phyloP scores from a whole-genome alignment of 1,139 yeast genomes.

The Debaryomyces nepalensis region DNA sequence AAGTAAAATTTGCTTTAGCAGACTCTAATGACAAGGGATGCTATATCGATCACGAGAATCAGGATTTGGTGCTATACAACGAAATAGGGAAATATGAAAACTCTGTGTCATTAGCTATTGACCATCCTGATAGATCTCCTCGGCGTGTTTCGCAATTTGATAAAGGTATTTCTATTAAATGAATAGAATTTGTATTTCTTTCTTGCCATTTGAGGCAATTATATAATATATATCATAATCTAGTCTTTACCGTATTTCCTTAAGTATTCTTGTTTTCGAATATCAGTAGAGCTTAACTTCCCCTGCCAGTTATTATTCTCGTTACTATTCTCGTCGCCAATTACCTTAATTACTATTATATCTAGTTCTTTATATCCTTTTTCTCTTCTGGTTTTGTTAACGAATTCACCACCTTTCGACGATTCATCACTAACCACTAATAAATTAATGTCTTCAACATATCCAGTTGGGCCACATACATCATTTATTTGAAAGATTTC shows the following conservation, averaged over 20 bases:
- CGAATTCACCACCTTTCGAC: conserved; percentile 68
- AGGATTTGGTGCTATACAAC: conserved; percentile 58
- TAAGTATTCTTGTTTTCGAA: conserved; percentile 31
- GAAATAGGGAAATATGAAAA: conserved; percentile 52
- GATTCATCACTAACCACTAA: conserved; percentile 85
- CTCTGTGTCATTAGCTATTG: conserved; percentile 65
- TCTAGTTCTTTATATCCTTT: conserved; percentile 58
- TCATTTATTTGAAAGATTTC: conserved; percentile 68
- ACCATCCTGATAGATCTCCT: conserved; percentile 78
- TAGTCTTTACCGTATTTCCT: conserved; percentile 8
- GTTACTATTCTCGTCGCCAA: conserved; percentile 59
- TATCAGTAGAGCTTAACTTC: conserved; percentile 82
- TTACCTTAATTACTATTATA: conserved; percentile 66
- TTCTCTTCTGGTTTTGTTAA: conserved; percentile 65
- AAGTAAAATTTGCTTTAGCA: conserved; percentile 67
- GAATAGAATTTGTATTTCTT: conserved; percentile 12
- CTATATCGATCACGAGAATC: conserved; percentile 57
- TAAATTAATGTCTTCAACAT: conserved; percentile 73
- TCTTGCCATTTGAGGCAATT: background rate
- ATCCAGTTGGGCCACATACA: conserved; percentile 93
- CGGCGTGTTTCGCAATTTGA: conserved; percentile 53
- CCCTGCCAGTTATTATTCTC: conserved; percentile 60
- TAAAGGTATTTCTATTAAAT: conserved; percentile 62
- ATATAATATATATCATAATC: conserved; percentile 1
- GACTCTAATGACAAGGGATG: conserved; percentile 47